These are phyloP conservation scores for Hysterium pulicare DNA, from an alignment of 2,329 filamentous ascomycete species.

Conservation along the genomic window DNA sequence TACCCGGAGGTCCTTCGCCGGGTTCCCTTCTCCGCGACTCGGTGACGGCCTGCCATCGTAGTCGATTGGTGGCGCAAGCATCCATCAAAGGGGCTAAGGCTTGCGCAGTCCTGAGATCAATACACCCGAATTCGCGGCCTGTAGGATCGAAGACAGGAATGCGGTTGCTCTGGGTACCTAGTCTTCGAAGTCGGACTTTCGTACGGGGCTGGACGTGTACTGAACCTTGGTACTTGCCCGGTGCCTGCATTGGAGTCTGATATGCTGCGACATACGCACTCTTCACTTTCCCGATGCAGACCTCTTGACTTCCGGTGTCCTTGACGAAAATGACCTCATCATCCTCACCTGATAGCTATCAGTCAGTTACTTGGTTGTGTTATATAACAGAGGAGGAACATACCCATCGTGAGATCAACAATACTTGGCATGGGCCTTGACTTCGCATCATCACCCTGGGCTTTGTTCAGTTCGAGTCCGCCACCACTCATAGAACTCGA, in stretches of 20 bases:
- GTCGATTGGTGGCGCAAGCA: slow-evolving; percentile 51
- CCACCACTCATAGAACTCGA: slow-evolving; percentile 13
- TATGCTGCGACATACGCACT: slow-evolving; percentile 64
- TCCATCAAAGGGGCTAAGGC: slow-evolving; percentile 74
- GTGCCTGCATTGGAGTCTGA: slow-evolving; percentile 66
- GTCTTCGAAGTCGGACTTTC: slow-evolving; percentile 66
- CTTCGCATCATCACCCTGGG: slow-evolving; percentile 17
- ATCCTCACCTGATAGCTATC: slow-evolving; percentile 52
- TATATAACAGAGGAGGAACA: slow-evolving; percentile 3
- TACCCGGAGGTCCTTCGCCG: slow-evolving; percentile 50
- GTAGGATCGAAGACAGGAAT: slow-evolving; percentile 74
- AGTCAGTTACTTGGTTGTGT: slow-evolving; percentile 24
- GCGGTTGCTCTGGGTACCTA: slow-evolving; percentile 57
- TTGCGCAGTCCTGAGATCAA: slow-evolving; percentile 65
- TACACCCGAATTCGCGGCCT: slow-evolving; percentile 67
- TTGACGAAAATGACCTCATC: slow-evolving; percentile 55
- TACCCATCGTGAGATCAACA: slow-evolving; percentile 36
- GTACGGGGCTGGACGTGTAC: slow-evolving; percentile 62
- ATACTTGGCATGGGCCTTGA: slow-evolving; percentile 4
- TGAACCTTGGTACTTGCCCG: slow-evolving; percentile 58
- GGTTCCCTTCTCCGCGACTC: slow-evolving; percentile 60
- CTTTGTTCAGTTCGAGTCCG: slow-evolving; percentile 46
- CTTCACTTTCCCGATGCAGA: slow-evolving; percentile 78
- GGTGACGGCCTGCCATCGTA: slow-evolving; percentile 72
- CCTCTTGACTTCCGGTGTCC: slow-evolving; percentile 64